These are phyloP conservation scores for Leishmania tarentolae DNA, from an alignment of 208 protist genomes.

Conservation along the genomic window DNA sequence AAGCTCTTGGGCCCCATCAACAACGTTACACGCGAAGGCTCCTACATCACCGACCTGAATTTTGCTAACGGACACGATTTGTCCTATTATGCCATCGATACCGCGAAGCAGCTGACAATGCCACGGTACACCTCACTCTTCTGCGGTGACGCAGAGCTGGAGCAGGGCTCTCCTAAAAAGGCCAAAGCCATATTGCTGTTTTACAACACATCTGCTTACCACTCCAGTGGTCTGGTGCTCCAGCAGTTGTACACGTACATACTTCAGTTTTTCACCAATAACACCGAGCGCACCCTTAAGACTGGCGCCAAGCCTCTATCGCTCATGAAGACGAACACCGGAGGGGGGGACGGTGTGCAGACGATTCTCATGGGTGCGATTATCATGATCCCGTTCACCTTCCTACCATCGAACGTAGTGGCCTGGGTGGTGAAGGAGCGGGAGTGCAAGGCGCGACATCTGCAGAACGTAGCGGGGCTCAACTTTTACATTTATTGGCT, in stretches of 20 bases:
- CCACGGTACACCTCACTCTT: slow-evolving; percentile 46
- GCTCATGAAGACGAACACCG: slow-evolving; percentile 29
- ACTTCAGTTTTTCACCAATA: slow-evolving; percentile 38
- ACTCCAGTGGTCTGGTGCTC: slow-evolving; percentile 39
- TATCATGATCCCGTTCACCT: slow-evolving; percentile 76
- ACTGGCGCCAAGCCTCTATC: slow-evolving; percentile 32
- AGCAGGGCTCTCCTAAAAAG: slow-evolving; percentile 40
- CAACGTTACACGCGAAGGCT: slow-evolving; percentile 17
- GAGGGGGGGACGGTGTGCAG: slow-evolving; percentile 33
- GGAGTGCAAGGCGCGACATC: slow-evolving; percentile 62
- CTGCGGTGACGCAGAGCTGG: slow-evolving; percentile 29
- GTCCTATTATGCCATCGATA: slow-evolving; percentile 41
- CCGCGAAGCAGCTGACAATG: slow-evolving; percentile 35
- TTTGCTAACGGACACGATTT: slow-evolving; percentile 23
- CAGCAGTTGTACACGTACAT: slow-evolving; percentile 42
- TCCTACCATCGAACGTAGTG: slow-evolving; percentile 67
- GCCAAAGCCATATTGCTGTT: slow-evolving; percentile 35
- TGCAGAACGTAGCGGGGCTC: slow-evolving; percentile 77
- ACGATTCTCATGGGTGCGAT: slow-evolving; percentile 55
- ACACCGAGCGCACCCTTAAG: slow-evolving; percentile 13
- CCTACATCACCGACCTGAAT: slow-evolving; percentile 25
- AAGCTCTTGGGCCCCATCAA: slow-evolving; percentile 19
- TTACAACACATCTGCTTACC: slow-evolving; percentile 66
- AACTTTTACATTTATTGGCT: slow-evolving; percentile 72
- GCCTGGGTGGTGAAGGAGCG: slow-evolving; percentile 84